Evolutionary conservation across 768 basidiomycete genomes (phyloP).

Genomic region (Sarcodon sp.): DNA sequence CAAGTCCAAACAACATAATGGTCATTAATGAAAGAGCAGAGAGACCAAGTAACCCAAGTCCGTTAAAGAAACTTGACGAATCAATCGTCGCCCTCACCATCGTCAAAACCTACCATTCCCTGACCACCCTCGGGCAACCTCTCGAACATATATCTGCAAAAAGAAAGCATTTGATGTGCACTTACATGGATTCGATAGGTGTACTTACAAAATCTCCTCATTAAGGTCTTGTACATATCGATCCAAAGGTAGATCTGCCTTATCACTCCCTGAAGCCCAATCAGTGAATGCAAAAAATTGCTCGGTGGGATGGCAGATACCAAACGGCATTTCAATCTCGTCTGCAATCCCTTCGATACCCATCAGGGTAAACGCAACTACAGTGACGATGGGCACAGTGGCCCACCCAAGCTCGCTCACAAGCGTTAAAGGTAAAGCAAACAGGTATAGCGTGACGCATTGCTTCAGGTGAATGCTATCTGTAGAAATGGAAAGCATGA

Average conservation of each 20-base stretch:
- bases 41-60: not conserved
- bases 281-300: not conserved
- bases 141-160: constrained; percentile 50
- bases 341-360: constrained; percentile 95
- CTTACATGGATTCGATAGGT: not conserved
- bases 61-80: not conserved
- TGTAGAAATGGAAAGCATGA: constrained; percentile 13
- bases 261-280: constrained; percentile 21
- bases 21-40: too few species aligned
- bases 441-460: constrained; percentile 88
- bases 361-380: constrained; percentile 85
- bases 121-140: constrained; percentile 64
- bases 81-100: constrained; percentile 75
- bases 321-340: constrained; percentile 93
- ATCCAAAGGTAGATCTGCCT: constrained; percentile 65
- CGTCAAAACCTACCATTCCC: constrained; percentile 61
- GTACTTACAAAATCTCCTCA: constrained; percentile 50
- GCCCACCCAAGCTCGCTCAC: constrained; percentile 75
- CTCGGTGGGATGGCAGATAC: constrained; percentile 22
- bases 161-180: constrained; percentile 4
- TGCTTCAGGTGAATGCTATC: constrained; percentile 90
- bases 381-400: constrained; percentile 75
- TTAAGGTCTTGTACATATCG: constrained; percentile 78
- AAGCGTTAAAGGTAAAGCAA: constrained; percentile 80
- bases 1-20: too few species aligned